phyloP scores from a whole-genome alignment of 192 early-diverging fungal species.

The Coemansia sp. region DNA sequence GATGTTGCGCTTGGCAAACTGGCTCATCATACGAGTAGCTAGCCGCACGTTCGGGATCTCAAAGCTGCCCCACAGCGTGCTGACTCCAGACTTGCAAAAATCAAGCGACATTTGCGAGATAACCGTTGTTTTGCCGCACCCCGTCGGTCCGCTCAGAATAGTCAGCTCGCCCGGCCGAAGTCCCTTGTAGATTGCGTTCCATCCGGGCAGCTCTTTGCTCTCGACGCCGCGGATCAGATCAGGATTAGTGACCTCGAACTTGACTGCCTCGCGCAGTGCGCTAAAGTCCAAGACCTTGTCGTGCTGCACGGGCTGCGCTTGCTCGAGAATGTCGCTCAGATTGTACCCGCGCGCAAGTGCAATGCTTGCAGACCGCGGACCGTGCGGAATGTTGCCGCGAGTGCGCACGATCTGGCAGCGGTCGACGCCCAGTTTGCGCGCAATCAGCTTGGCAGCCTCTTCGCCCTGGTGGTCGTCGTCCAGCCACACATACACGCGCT shows the following conservation, averaged over 20 bases:
- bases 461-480: slow-evolving; percentile 66
- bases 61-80: slow-evolving; percentile 75
- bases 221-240: slow-evolving; percentile 63
- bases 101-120: slow-evolving; percentile 69
- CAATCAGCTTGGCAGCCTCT: slow-evolving; percentile 56
- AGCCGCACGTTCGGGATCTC: slow-evolving; percentile 70
- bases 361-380: slow-evolving; percentile 56
- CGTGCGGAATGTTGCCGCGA: slow-evolving; percentile 34
- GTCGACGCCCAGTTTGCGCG: slow-evolving; percentile 63
- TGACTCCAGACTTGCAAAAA: slow-evolving; percentile 64
- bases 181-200: slow-evolving; percentile 64
- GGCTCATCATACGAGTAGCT: slow-evolving; percentile 66
- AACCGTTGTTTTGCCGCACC: slow-evolving; percentile 69
- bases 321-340: slow-evolving; percentile 44
- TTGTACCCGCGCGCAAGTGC: slow-evolving; percentile 49
- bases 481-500: slow-evolving; percentile 65
- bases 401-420: slow-evolving; percentile 60
- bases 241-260: slow-evolving; percentile 62
- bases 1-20: slow-evolving; percentile 61
- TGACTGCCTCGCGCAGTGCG: slow-evolving; percentile 60
- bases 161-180: slow-evolving; percentile 69
- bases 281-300: slow-evolving; percentile 66
- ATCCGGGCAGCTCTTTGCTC: slow-evolving; percentile 60
- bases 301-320: slow-evolving; percentile 56
- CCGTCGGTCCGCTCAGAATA: slow-evolving; percentile 66